Base-by-base conservation (phyloP, 2,329 filamentous ascomycete genomes). In the Pseudogymnoascus sp. region DNA sequence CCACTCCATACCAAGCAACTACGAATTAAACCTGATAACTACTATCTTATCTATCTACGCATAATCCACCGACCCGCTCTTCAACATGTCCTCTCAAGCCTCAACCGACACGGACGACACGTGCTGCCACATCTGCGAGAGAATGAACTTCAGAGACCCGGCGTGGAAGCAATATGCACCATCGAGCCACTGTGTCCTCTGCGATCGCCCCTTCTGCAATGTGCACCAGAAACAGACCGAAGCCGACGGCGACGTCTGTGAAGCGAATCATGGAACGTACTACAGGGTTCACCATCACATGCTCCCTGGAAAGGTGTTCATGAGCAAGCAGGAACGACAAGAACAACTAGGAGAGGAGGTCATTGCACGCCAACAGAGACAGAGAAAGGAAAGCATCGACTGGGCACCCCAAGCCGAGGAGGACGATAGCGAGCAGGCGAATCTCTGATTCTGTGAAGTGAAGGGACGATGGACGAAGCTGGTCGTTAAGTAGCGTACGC, bases 81-180 rank as follows among this genome's bases (percentile, higher is more conserved):
- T 56, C 50, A 56, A 21, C 50, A 56, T 56, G 50, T 35, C 50
- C 10, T 56, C 50, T 13, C 50, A 56, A 33, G 31, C 33, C 13
- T 37, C 50, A 29, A 33, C 9, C 29, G 50, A 56, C n/a, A 35
- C 5, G 10, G 50, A 56, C 10, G 50, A 56, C 29, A 56, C 50
- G 50, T 56, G 50, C 50, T 56, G 50, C 50, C 50, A 56, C 50
- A 56, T 56, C 50, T 56, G 50, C 29, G 50, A 56, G 29, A 56
- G 50, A 19, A 56, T 56, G 50, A 56, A 56, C 7, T 56, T 56
- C 50, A 56, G 50, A 19, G 50, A 56, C 2, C 50, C 50, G 6
- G 50, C 50, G 5, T 56, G 50, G 50, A 56, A 56, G 17, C 50
- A 56, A 33, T 56, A 56, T 56, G 50, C 19, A 17, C 50, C 50